Base-by-base conservation (phyloP, 169 alveolate genomes). In the Plasmodium vivax region DNA sequence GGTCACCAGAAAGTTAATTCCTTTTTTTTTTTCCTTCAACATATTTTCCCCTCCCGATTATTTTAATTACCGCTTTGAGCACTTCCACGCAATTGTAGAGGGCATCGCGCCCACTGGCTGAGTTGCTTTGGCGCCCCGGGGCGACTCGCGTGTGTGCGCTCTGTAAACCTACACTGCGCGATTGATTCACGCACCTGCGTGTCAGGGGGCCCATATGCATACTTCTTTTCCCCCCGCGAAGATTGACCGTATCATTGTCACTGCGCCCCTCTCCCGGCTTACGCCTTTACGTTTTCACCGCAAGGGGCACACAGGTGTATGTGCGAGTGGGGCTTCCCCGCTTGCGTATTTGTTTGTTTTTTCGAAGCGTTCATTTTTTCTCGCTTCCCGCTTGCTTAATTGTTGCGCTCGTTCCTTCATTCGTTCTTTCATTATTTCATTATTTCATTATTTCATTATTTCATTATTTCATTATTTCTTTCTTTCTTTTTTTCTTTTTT, bases 1-100 rank as follows among this genome's bases (percentile, higher is more conserved):
- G 71, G 56, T 88, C 71, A 88, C 94, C 12, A 88, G 72, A 79
- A 88, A 88, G 58, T 19, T 88, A 80, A 62, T 88, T 79, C 94
- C 94, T n/a, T 77, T 77, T 71, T 88, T 88, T 36, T 56, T 81
- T 47, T 14, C 45, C 16, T 88, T 88, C 71, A 88, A 88, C 45
- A 79, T 88, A 77, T 88, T 88, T 79, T 88, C 94, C 14, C n/a
- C 88, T n/a, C 90, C 94, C 16, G 47, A 88, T 80, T 88, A 88
- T 88, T 88, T 88, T 88, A 68, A 88, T 79, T 88, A 88, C 82
- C 90, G 82, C 23, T 88, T 88, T 62, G 73, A 88, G 10, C 77
- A 79, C 82, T 88, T 88, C 94, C 9, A 56, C 45, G n/a, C 43
- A 36, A 16, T 75, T 75, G 43, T 85, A 8, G 82, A 75, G 6